Percentiles rank a stretch among this genome's conserved stretches.
Conservation (phyloP, 768 basidiomycete genomes). For the Leccinum disarticulatum region DNA sequence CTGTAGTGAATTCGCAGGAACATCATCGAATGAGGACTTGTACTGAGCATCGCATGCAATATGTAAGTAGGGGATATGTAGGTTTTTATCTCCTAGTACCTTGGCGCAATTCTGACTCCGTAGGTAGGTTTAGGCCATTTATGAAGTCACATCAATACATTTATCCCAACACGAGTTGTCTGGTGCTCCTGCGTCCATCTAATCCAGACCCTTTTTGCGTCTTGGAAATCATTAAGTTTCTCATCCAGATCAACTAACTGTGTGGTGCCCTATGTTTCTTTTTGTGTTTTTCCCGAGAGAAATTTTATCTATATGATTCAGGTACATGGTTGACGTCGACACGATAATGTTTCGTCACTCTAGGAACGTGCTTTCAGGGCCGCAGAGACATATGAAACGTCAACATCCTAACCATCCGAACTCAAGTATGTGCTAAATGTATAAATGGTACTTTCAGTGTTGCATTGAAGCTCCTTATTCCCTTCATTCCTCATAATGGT, state of each 20-base stretch:
- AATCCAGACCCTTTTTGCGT: too few relatives aligned
- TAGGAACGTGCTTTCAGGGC: not conserved
- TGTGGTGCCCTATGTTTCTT: not conserved
- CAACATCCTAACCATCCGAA: not conserved
- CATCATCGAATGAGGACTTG: not conserved
- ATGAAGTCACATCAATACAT: not conserved
- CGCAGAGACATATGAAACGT: not conserved
- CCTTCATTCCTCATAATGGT: slow-evolving; percentile 12
- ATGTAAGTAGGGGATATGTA: too few relatives aligned
- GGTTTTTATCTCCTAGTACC: not conserved
- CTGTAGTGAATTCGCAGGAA: not conserved
- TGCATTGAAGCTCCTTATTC: not conserved
- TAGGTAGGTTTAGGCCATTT: not conserved
- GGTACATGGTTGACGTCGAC: not conserved
- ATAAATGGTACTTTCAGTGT: not conserved
- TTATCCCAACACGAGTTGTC: not conserved
- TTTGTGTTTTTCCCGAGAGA: not conserved
- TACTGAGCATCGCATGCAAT: not conserved
- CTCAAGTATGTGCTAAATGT: not conserved
- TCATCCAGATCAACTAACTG: not conserved
- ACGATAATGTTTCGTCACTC: not conserved
- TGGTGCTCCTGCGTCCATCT: not conserved
- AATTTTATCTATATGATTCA: not conserved
- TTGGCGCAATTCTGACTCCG: not conserved
- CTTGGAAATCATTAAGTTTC: not conserved